Percentiles rank a stretch among this genome's conserved stretches.
phyloP scores from a whole-genome alignment of 306 rosid species.

The Inga oerstediana region DNA sequence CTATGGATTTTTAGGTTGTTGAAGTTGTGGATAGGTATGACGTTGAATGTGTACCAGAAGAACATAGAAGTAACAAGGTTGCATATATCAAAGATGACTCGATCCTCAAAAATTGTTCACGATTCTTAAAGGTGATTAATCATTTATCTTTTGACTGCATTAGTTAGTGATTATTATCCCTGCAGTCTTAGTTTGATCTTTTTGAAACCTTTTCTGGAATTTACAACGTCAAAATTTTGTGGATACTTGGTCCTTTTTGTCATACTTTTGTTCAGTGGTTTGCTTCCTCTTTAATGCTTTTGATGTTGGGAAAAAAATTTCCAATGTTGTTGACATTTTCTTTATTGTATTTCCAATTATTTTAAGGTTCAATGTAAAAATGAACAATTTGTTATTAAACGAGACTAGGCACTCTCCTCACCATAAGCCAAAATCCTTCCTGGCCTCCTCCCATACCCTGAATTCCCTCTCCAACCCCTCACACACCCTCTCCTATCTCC shows the following conservation, averaged over 20 bases:
- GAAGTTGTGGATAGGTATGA: conserved; percentile 89
- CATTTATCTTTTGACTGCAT: conserved; percentile 18
- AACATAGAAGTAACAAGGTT: conserved; percentile 69
- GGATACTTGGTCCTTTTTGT: too few relatives aligned
- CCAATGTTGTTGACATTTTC: too few relatives aligned
- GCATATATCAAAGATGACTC: conserved; percentile 76
- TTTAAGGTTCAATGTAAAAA: too few relatives aligned
- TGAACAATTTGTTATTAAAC: too few relatives aligned
- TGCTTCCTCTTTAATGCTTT: too few relatives aligned
- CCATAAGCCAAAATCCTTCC: too few relatives aligned
- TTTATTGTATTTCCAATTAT: too few relatives aligned
- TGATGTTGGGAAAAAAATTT: too few relatives aligned
- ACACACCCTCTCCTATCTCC: background rate
- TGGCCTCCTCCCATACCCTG: too few relatives aligned
- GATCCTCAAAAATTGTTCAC: conserved; percentile 72
- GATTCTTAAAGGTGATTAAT: conserved; percentile 64
- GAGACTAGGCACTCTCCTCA: too few relatives aligned
- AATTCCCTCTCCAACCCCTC: too few relatives aligned
- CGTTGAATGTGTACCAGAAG: conserved; percentile 70
- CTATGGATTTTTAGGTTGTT: conserved; percentile 64
- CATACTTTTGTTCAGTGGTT: too few relatives aligned
- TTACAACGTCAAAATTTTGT: background rate
- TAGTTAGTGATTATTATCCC: conserved; percentile 29
- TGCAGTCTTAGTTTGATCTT: conserved; percentile 27
- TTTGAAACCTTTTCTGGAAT: background rate